phyloP scores from a whole-genome alignment of 2,329 filamentous ascomycete genomes.

The Penicillium oxalicum region DNA sequence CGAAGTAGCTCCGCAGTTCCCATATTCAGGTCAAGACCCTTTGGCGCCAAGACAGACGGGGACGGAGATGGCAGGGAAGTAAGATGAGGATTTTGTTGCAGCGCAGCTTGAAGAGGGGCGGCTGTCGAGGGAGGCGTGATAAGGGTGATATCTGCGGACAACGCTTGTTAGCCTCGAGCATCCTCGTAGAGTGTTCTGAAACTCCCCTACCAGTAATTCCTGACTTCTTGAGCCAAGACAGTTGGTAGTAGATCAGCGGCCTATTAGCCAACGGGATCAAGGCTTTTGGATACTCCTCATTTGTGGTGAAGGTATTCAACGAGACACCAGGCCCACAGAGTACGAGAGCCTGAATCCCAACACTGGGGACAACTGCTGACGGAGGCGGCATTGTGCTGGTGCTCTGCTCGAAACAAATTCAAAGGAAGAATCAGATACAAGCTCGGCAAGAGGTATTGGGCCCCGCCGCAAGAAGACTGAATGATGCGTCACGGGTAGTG shows the following conservation, averaged over 20 bases:
- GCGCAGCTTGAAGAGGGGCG: slow-evolving; percentile 41
- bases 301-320: slow-evolving; percentile 47
- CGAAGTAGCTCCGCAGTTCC: slow-evolving; percentile 86
- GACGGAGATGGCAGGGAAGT: slow-evolving; percentile 45
- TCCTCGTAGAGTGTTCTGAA: no score
- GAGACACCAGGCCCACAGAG: slow-evolving; percentile 39
- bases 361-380: slow-evolving; percentile 2
- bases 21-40: slow-evolving; percentile 70
- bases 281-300: slow-evolving; percentile 36
- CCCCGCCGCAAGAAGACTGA: slow-evolving; percentile 2
- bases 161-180: background rate
- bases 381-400: slow-evolving; percentile 1
- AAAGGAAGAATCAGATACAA: background rate
- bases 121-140: slow-evolving; percentile 43
- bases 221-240: slow-evolving; percentile 42
- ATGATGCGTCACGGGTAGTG: background rate
- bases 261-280: slow-evolving; percentile 46
- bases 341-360: slow-evolving; percentile 26
- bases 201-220: slow-evolving; percentile 38
- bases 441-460: background rate
- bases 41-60: slow-evolving; percentile 70
- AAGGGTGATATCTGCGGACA: slow-evolving; percentile 41
- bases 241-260: slow-evolving; percentile 45
- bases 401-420: background rate
- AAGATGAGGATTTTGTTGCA: slow-evolving; percentile 46